Base-by-base conservation (phyloP, 2,329 filamentous ascomycete species). In the Gyromitra esculenta region DNA sequence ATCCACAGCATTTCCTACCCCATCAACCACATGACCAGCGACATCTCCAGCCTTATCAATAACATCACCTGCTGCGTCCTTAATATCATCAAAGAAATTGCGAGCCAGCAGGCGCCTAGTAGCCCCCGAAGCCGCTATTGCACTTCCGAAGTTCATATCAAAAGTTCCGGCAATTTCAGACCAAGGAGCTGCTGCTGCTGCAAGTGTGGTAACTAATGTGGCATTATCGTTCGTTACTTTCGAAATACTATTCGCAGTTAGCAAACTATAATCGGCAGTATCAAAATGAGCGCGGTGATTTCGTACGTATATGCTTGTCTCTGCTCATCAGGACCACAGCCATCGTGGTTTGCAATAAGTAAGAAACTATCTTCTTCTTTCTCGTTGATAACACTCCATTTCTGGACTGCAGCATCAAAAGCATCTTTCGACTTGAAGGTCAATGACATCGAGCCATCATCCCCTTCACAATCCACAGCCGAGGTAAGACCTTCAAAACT, bases 321-420 rank as follows among this genome's bases (percentile, higher is more conserved):
- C 56, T 83, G 75, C 18, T 81, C 80, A 13, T 81, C 78, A 1
- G 77, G 75, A 37, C 80, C 80, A 70, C 82, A 83, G 2, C 81
- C 80, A 63, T 81, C 80, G 68, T 82, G 81, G 67, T 83, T 83
- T 5, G 82, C 80, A 68, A 83, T 82, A 35, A 83, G 62, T 43
- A 83, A 75, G 64, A 83, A 83, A n/a, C 80, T 67, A 21, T 79
- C 76, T 31, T 81, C 78, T 0, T 79, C 76, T 1, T 78, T 78
- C 54, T 82, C 80, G 70, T 83, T 82, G 63, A 83, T 80, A 71
- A 80, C 81, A 13, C 71, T 64, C 82, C 82, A 83, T 13, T 75
- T 76, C n/a, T 80, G 71, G 9, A 82, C 65, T 4, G 82, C 82
- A 60, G 81, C 78, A 15, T 82, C 69, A 75, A 81, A 82, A 7